Evolutionary conservation across 2,329 filamentous ascomycete species (phyloP).

Genomic region (Clonostachys chloroleuca): DNA sequence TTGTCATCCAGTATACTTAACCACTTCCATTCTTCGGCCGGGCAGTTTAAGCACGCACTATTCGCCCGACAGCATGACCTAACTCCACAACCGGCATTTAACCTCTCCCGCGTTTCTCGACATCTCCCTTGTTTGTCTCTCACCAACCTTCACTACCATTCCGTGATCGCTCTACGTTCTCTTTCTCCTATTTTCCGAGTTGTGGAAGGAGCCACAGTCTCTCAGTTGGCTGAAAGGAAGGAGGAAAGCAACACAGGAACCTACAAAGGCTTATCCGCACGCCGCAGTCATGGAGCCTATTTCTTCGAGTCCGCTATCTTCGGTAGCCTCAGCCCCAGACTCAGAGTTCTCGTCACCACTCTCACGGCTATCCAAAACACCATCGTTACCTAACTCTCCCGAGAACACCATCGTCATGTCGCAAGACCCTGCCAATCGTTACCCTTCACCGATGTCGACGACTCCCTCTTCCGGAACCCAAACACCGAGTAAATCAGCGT

Average conservation of each 20-base stretch:
- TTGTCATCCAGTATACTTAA: not conserved
- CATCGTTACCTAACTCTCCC: constrained; percentile 43
- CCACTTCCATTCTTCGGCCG: not conserved
- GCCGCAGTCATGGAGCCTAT: not conserved
- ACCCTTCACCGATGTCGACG: constrained; percentile 46
- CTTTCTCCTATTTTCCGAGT: no score
- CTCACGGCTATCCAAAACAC: constrained; percentile 48
- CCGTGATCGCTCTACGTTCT: not conserved
- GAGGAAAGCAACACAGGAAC: no score
- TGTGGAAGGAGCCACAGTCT: no score
- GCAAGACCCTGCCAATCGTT: constrained; percentile 34
- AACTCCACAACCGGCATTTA: not conserved
- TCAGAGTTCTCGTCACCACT: constrained; percentile 43
- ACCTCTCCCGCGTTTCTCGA: not conserved
- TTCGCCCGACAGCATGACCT: no score
- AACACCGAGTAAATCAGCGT: constrained; percentile 44
- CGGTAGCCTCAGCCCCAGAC: not conserved
- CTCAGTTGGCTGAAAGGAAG: no score
- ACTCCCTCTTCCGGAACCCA: constrained; percentile 39
- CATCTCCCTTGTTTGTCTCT: not conserved
- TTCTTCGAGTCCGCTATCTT: constrained; percentile 1
- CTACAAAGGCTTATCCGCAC: no score
- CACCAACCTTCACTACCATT: not conserved
- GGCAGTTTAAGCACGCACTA: no score
- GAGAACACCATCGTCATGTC: constrained; percentile 12